Evolutionary conservation across 2,329 filamentous ascomycete species (phyloP), one percentile per base, ranked within the genome.

Genomic region (Trichoderma simmonsii): DNA sequence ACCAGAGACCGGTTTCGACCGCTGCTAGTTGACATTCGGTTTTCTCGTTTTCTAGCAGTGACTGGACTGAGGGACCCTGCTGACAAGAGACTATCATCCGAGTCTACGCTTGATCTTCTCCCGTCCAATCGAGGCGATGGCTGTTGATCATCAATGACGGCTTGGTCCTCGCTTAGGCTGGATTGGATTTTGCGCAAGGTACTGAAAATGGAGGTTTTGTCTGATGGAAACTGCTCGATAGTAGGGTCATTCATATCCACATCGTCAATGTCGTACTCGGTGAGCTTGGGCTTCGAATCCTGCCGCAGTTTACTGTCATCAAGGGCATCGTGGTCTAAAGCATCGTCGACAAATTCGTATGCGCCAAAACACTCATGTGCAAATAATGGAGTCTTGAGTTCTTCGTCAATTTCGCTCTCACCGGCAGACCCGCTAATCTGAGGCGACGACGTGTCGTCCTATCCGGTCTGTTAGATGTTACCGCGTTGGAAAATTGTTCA

Each of bases 141-240:
- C 21, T 84, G 81, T 6, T 83, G 82, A 2, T 77, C 74, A 12
- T 83, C 79, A 12, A 77, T 76, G 24, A 81, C 79, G 0, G 81
- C 76, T 32, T 80, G 78, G 39, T 85, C 83, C 59, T 82, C 83
- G 51, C 80, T 79, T 0, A 83, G 79, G 56, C 84, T 82, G 0
- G 83, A 85, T 71, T 83, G 83, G 15, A 87, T 82, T 66, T 83
- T 83, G 7, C 84, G 82, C 15, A 87, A 79, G 1, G 83, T 80
- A 62, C 83, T 81, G 14, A 87, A 77, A 64, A 87, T 85, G 6
- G 83, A 83, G 0, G 80, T 78, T 18, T 81, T 80, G 65, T 83
- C 82, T 1, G 82, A 85, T 2, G 86, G 86, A 73, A 87, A 86
- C 21, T 76, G 79, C 73, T 87, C 86, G 9, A 87, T 77, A 0